Base-by-base conservation (phyloP, 2,329 filamentous ascomycete species). In the Fusarium coicis region DNA sequence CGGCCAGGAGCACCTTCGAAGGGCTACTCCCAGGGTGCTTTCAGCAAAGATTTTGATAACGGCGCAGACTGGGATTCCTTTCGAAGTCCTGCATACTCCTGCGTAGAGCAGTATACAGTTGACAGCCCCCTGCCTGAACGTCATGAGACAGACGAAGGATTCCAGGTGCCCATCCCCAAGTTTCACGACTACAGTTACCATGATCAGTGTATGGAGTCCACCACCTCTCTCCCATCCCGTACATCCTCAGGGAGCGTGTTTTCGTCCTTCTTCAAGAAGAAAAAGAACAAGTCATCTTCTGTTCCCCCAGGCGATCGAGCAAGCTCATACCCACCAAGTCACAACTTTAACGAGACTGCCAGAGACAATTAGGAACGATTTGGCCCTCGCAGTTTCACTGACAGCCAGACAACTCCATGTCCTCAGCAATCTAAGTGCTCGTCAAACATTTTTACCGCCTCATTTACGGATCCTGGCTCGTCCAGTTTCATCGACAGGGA, bases 341-440 rank as follows among this genome's bases (percentile, higher is more conserved):
- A 70, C 47, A 57, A 63, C 32, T 72, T 64, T 52, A 60, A 71
- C 60, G 74, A 76, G 65, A 64, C 76, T 62, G 62, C 73, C 67
- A 72, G 74, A 66, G 73, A 75, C 66, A 69, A 68, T 57, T 80
- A 78, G 75, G 74, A 77, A 72, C 70, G 69, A 50, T 74, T 74
- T 71, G 67, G 74, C 62, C 61, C 67, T 70, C 67, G 57, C 63
- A 67, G 64, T 62, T 74, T 61, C 46, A 60, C 55, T 37, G 64
- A 75, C 34, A 65, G 66, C 36, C 64, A 68, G 47, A 40, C 44
- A 28, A 68, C 64, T 30, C 54, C 63, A 39, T 76, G 64, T 28
- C 72, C 74, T 44, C 65, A 67, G 21, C 46, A 50, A 32, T 59
- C 49, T 42, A 50, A 39, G 14, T 50, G 47, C 21, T 69, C 64